phyloP scores from a whole-genome alignment of 495 filamentous ascomycete genomes.

The Penicillium desertorum region DNA sequence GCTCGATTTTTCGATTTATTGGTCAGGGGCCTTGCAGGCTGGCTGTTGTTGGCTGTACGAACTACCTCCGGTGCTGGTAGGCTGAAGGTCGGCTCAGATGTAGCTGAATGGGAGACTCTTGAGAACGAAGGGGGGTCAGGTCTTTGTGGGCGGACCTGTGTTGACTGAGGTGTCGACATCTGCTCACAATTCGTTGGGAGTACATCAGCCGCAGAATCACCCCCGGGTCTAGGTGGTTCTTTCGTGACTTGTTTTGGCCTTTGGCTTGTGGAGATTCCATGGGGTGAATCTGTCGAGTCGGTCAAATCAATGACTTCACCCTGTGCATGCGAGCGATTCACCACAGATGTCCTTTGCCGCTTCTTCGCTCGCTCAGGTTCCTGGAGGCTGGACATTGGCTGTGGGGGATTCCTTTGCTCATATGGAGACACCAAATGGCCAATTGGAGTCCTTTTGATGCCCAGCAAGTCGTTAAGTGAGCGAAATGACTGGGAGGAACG shows the following conservation, averaged over 20 bases:
- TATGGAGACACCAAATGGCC: conserved; percentile 52
- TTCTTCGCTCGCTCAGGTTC: conserved; percentile 44
- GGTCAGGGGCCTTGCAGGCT: background rate
- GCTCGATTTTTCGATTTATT: background rate
- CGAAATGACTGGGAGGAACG: conserved; percentile 42
- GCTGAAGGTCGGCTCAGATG: background rate
- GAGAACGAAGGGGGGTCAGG: background rate
- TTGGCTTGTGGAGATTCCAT: background rate
- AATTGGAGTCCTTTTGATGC: conserved; percentile 51
- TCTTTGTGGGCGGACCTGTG: conserved; percentile 1
- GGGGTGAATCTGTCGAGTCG: background rate
- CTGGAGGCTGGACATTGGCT: conserved; percentile 6
- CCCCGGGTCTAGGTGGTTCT: background rate
- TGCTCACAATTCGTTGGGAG: background rate
- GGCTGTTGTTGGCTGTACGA: background rate
- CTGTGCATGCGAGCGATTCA: conserved; percentile 3
- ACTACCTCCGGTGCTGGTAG: conserved; percentile 3
- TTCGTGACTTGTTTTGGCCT: background rate
- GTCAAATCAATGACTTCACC: conserved; percentile 29
- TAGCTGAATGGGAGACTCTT: background rate
- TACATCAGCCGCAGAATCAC: background rate
- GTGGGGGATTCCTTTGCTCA: conserved; percentile 37
- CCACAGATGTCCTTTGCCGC: conserved; percentile 39
- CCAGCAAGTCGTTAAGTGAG: conserved; percentile 58
- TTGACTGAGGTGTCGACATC: conserved; percentile 1